Percentiles rank a stretch among this genome's conserved stretches.
Evolutionary conservation across 225 moss, liverwort and hornwort species (phyloP).

Genomic region (Polytrichum formosum): DNA sequence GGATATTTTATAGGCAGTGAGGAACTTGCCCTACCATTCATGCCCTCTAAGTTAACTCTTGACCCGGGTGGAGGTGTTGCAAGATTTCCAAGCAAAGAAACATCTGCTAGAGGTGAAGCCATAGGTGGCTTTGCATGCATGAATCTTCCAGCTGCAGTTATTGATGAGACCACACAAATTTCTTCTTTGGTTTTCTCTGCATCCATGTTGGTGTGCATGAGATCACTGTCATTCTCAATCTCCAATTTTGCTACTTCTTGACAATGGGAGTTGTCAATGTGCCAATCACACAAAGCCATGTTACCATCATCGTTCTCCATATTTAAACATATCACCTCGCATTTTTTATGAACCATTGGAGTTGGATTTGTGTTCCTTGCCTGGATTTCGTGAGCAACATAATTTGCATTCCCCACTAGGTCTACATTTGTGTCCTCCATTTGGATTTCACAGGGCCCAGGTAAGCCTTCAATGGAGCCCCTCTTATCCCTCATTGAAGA

Average conservation of each 20-base stretch:
- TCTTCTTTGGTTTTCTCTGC: neutral
- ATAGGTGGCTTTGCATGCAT: neutral
- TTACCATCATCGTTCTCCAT: constrained; percentile 19
- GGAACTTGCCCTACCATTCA: too few relatives aligned
- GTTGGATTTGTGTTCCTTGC: neutral
- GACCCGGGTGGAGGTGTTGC: neutral
- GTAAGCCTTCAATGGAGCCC: neutral
- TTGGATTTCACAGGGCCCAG: neutral
- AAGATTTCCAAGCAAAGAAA: neutral
- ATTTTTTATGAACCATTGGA: neutral
- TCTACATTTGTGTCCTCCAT: constrained; percentile 3
- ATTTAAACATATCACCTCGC: constrained; percentile 14
- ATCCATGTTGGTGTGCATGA: neutral
- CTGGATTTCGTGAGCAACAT: too few relatives aligned
- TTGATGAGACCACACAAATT: neutral
- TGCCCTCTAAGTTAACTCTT: neutral
- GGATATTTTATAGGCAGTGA: neutral
- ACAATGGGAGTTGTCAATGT: neutral
- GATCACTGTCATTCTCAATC: constrained; percentile 4
- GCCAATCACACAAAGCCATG: constrained; percentile 2
- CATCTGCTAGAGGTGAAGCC: neutral
- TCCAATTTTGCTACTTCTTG: neutral
- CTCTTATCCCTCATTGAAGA: neutral
- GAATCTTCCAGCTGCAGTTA: neutral
- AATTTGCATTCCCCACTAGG: too few relatives aligned